Evolutionary conservation across 805 yeast species (phyloP).

Genomic region (Candida maris): DNA sequence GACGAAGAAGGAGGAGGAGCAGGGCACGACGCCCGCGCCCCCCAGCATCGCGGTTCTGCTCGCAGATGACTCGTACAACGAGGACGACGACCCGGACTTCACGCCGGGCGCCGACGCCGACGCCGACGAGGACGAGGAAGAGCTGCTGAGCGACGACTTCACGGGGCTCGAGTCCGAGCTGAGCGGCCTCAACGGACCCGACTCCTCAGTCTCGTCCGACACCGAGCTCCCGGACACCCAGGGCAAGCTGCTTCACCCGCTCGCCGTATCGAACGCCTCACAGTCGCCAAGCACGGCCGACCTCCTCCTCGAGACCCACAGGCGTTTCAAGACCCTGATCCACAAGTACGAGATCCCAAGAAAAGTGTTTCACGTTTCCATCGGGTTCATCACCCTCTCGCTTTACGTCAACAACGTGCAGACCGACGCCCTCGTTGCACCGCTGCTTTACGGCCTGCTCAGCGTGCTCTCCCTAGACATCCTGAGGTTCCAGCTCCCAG

Average conservation of each 20-base stretch:
- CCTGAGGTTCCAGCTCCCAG: conserved; percentile 56
- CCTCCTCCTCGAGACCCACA: conserved; percentile 25
- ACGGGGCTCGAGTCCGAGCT: conserved; percentile 16
- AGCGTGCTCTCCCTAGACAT: conserved; percentile 61
- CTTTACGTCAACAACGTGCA: conserved; percentile 63
- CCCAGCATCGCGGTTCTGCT: conserved; percentile 11
- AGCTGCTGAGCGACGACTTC: background rate
- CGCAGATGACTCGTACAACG: conserved; percentile 24
- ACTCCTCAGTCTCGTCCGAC: conserved; percentile 13
- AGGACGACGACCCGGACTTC: conserved; percentile 28
- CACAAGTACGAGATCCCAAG: conserved; percentile 84
- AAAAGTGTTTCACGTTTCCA: conserved; percentile 82
- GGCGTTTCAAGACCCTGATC: conserved; percentile 26
- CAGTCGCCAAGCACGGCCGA: conserved; percentile 21
- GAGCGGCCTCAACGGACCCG: conserved; percentile 15
- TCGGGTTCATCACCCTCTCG: conserved; percentile 77
- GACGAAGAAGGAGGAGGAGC: background rate
- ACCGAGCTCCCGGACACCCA: conserved; percentile 7
- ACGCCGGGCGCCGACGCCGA: conserved; percentile 14
- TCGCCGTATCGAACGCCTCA: background rate
- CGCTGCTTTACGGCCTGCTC: conserved; percentile 53
- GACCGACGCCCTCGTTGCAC: conserved; percentile 54
- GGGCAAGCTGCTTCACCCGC: background rate
- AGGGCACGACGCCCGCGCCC: background rate
- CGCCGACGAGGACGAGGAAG: background rate